Evolutionary conservation across 805 yeast genomes (phyloP), one percentile per base, ranked within the genome.

Genomic region (Candida vaughaniae): DNA sequence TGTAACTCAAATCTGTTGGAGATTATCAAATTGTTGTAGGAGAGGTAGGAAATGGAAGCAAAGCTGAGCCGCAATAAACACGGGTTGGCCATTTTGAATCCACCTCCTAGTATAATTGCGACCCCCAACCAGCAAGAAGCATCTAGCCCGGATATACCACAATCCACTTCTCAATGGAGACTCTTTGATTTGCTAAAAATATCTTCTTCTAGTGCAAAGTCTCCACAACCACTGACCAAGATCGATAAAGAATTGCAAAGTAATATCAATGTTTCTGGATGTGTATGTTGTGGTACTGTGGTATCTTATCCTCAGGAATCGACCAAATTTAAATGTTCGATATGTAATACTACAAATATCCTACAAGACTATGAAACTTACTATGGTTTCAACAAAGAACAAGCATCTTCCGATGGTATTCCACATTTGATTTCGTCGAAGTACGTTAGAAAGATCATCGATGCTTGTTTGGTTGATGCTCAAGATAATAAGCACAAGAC

Each of bases 271-370:
- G 54, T 63, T 10, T 48, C 51, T 22, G 55, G 54, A 33, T 68
- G 73, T 41, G 49, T 48, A 9, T 68, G 73, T 39, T 68, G 73
- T 44, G 67, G 65, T 4, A 58, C 62, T 2, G 41, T 65, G 1
- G 43, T 67, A 16, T 48, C 62, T 1, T 59, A 57, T 33, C 62
- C 66, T 1, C 47, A 43, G 17, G 48, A 43, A 11, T 40, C 60
- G 7, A 25, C 38, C n/a, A 66, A 66, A 39, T 80, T 75, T 52
- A 71, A 74, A 39, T 85, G 95, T 51, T 66, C 80, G 0, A 66
- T 77, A 3, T 85, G 95, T 49, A 69, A 66, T 25, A 72, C 82
- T 5, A 77, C 78, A 1, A 62, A 64, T 22, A 43, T 62, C 9
- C 33, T 64, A 12, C 45, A 40, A 6, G 45, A 33, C 9, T 45